phyloP scores from a whole-genome alignment of 2,329 filamentous ascomycete species.

The Aspergillus aculeatus region DNA sequence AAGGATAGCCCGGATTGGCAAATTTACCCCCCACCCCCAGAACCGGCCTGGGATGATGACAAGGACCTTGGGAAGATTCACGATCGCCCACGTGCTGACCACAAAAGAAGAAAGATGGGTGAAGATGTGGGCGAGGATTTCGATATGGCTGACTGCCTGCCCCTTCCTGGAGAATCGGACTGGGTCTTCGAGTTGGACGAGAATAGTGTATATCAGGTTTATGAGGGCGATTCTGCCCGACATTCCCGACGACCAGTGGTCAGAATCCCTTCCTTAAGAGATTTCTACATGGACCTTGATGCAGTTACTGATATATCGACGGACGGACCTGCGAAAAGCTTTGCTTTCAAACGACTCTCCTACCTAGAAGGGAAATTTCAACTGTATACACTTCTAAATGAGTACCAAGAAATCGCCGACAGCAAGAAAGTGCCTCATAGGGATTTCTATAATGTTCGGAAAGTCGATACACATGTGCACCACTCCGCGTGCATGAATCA shows the following conservation, averaged over 20 bases:
- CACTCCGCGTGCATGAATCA: slow-evolving; percentile 99
- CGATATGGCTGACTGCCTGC: slow-evolving; percentile 71
- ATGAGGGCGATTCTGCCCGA: slow-evolving; percentile 64
- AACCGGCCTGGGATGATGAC: slow-evolving; percentile 79
- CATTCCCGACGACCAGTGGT: slow-evolving; percentile 69
- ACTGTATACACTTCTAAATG: slow-evolving; percentile 86
- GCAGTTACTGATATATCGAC: slow-evolving; percentile 83
- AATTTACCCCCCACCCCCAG: slow-evolving; percentile 87
- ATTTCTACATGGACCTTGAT: slow-evolving; percentile 95
- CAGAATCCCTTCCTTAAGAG: slow-evolving; percentile 83
- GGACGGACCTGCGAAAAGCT: slow-evolving; percentile 94
- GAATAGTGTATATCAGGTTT: slow-evolving; percentile 89
- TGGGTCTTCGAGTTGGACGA: slow-evolving; percentile 78
- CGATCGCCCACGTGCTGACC: slow-evolving; percentile 45
- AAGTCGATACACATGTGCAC: slow-evolving; percentile 98
- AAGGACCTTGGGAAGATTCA: slow-evolving; percentile 42
- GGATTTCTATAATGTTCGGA: slow-evolving; percentile 98
- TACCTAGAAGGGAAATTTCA: slow-evolving; percentile 98
- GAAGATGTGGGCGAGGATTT: slow-evolving; percentile 93
- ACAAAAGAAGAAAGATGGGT: slow-evolving; percentile 75
- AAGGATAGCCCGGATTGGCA: slow-evolving; percentile 79
- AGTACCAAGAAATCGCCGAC: slow-evolving; percentile 96
- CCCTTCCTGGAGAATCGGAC: slow-evolving; percentile 67
- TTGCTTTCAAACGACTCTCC: slow-evolving; percentile 89
- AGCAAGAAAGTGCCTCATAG: slow-evolving; percentile 96